Conservation (phyloP, 768 basidiomycete species). For the Ramaria rubella region DNA sequence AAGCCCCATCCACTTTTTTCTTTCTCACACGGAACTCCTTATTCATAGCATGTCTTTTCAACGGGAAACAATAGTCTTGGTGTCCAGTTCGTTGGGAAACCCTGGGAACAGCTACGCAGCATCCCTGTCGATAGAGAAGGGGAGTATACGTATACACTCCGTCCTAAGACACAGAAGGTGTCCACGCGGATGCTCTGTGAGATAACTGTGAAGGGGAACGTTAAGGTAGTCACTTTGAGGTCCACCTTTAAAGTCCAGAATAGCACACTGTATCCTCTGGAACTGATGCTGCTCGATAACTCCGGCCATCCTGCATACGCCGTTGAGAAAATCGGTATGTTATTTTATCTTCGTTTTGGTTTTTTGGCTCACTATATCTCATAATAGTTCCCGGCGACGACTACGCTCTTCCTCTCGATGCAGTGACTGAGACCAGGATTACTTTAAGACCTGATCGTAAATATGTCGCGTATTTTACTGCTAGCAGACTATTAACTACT, state of each 20-base stretch:
- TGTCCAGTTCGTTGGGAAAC: slow-evolving; percentile 73
- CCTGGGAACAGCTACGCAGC: slow-evolving; percentile 84
- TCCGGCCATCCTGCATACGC: slow-evolving; percentile 74
- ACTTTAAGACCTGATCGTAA: slow-evolving; percentile 89
- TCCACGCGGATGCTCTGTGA: slow-evolving; percentile 82
- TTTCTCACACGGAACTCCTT: not conserved
- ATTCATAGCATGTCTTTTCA: slow-evolving; percentile 49
- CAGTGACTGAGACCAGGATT: slow-evolving; percentile 74
- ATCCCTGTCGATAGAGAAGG: slow-evolving; percentile 94
- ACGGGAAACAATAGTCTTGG: slow-evolving; percentile 81
- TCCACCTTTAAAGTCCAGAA: slow-evolving; percentile 93
- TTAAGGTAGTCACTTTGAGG: slow-evolving; percentile 89
- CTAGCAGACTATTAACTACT: not conserved
- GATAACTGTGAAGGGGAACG: slow-evolving; percentile 82
- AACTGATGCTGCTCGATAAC: slow-evolving; percentile 84
- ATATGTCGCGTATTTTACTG: slow-evolving; percentile 22
- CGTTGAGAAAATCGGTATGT: slow-evolving; percentile 71
- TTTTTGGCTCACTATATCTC: not conserved
- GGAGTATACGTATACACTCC: slow-evolving; percentile 80
- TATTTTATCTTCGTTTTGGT: not conserved
- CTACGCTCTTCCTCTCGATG: slow-evolving; percentile 85
- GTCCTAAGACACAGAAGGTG: slow-evolving; percentile 69
- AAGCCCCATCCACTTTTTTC: slow-evolving; percentile 27
- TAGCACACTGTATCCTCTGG: slow-evolving; percentile 83
- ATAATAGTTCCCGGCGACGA: slow-evolving; percentile 72